Evolutionary conservation across 75 land plant species (phyloP).

Genomic region (Cupressus sempervirens): DNA sequence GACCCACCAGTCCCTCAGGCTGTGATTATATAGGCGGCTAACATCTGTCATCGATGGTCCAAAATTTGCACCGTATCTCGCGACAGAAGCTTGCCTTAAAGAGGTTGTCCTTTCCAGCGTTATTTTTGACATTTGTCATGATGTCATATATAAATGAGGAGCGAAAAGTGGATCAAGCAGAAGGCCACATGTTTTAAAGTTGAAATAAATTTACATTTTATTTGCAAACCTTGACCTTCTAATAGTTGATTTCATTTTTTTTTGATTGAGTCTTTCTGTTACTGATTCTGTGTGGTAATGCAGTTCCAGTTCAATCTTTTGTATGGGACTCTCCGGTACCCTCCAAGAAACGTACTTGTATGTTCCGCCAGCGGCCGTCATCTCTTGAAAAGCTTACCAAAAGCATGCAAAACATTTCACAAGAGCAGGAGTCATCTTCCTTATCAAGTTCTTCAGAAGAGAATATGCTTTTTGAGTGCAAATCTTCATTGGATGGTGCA

Average conservation of each 20-base stretch:
- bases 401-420: constrained; percentile 8
- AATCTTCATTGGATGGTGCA: constrained; percentile 22
- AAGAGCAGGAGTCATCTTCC: constrained; percentile 14
- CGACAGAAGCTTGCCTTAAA: too few relatives aligned
- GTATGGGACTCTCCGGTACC: constrained; percentile 14
- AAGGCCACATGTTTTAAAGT: neutral
- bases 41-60: too few relatives aligned
- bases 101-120: too few relatives aligned
- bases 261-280: neutral
- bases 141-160: too few relatives aligned
- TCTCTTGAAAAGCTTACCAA: constrained; percentile 15
- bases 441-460: constrained; percentile 19
- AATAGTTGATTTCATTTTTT: neutral
- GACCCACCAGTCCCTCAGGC: too few relatives aligned
- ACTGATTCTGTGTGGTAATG: neutral
- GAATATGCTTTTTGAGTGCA: constrained; percentile 26
- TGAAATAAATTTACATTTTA: neutral
- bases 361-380: constrained; percentile 12
- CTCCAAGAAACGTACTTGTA: constrained; percentile 11
- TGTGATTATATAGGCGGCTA: too few relatives aligned
- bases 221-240: neutral
- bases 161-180: too few relatives aligned
- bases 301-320: constrained; percentile 7
- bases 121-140: too few relatives aligned
- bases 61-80: too few relatives aligned